Evolutionary conservation across 2,329 filamentous ascomycete genomes (phyloP).

Genomic region (Penicillium sp.): DNA sequence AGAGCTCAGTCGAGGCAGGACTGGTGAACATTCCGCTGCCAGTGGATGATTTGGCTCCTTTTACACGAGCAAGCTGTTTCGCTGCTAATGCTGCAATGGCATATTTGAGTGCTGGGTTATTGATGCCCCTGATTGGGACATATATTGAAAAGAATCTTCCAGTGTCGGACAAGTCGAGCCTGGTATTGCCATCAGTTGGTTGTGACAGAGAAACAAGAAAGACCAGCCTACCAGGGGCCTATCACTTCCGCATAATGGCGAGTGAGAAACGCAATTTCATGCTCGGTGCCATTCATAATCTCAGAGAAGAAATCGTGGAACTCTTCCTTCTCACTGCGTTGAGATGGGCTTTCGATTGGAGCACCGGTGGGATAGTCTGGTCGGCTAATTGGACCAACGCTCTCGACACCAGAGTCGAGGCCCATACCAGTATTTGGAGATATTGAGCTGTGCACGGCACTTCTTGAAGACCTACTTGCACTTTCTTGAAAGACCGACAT

Average conservation of each 20-base stretch:
- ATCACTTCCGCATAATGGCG: conserved; percentile 35
- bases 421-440: conserved; percentile 10
- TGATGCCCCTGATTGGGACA: conserved; percentile 35
- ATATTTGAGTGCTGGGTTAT: conserved; percentile 31
- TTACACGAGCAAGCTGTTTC: conserved; percentile 36
- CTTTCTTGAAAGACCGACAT: neutral
- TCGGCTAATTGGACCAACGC: conserved; percentile 1
- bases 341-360: conserved; percentile 16
- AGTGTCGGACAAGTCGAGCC: conserved; percentile 39
- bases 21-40: conserved; percentile 26
- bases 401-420: conserved; percentile 3
- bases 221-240: conserved; percentile 32
- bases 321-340: conserved; percentile 26
- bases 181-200: conserved; percentile 4
- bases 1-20: conserved; percentile 49
- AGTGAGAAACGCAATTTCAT: conserved; percentile 36
- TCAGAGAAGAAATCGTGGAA: conserved; percentile 35
- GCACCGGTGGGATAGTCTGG: conserved; percentile 3
- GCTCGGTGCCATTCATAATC: conserved; percentile 34
- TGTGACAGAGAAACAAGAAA: too few relatives aligned
- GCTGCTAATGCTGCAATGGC: conserved; percentile 37
- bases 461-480: conserved; percentile 3
- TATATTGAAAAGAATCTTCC: conserved; percentile 37
- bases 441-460: conserved; percentile 3
- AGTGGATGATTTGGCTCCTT: conserved; percentile 22